phyloP scores from a whole-genome alignment of 192 early-diverging fungal genomes.

The Diversispora epigaea region DNA sequence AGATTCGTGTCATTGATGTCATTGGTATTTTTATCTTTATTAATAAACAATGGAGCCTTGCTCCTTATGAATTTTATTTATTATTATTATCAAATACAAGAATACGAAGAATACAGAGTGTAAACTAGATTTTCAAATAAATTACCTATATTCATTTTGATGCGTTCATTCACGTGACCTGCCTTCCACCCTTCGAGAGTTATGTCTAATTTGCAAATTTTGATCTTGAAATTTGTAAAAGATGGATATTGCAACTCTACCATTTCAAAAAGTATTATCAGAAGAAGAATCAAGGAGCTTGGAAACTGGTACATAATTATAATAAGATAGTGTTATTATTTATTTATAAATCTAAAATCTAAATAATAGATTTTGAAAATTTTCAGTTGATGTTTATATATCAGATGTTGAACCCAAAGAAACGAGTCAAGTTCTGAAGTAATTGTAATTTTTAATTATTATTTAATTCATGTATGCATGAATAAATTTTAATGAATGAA shows the following conservation, averaged over 20 bases:
- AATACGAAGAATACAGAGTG: too few relatives aligned
- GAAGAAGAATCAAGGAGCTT: conserved; percentile 24
- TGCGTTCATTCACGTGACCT: too few relatives aligned
- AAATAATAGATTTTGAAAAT: background rate
- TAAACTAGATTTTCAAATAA: too few relatives aligned
- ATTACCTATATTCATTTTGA: too few relatives aligned
- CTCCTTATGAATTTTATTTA: too few relatives aligned
- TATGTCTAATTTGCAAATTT: too few relatives aligned
- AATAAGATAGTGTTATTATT: background rate
- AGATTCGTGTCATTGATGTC: too few relatives aligned
- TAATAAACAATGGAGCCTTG: too few relatives aligned
- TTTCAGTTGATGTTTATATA: conserved; percentile 27
- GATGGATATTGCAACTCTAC: background rate
- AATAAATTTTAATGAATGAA: background rate
- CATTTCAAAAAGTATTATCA: conserved; percentile 16
- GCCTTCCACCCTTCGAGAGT: too few relatives aligned
- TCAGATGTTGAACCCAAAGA: conserved; percentile 28
- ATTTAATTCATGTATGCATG: background rate
- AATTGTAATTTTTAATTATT: conserved; percentile 10
- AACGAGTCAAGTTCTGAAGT: conserved; percentile 24
- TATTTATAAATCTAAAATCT: background rate
- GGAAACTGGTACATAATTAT: conserved; percentile 11
- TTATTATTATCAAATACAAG: too few relatives aligned
- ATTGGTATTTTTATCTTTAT: too few relatives aligned
- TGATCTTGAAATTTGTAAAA: too few relatives aligned